Evolutionary conservation across 495 filamentous ascomycete species (phyloP).

Genomic region (Hypomontagnella monticulosa): DNA sequence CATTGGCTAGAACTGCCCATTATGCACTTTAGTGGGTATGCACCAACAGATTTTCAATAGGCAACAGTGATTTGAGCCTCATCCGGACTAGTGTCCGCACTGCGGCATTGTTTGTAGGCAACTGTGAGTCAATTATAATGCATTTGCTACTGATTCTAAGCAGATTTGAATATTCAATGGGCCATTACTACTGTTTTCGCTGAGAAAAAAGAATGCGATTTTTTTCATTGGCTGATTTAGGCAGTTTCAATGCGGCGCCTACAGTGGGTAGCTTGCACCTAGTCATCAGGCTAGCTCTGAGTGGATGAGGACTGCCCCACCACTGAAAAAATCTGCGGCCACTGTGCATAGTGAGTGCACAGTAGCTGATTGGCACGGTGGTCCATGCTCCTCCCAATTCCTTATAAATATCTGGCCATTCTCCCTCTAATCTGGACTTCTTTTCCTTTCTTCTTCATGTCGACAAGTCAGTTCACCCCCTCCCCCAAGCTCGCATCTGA

Average conservation of each 20-base stretch:
- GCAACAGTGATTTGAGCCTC: no score
- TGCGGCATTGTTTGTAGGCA: no score
- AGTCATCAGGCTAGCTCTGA: no score
- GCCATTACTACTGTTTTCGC: not conserved
- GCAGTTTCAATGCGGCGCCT: no score
- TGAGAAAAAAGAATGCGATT: not conserved
- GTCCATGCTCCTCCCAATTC: not conserved
- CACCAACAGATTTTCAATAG: no score
- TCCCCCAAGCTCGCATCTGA: not conserved
- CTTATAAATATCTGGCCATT: conserved; percentile 45
- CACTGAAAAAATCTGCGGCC: not conserved
- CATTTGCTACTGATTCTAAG: no score
- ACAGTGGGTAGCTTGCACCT: no score
- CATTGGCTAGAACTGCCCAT: not conserved
- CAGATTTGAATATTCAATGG: no score
- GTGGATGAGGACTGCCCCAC: conserved; percentile 1
- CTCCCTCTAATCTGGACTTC: conserved; percentile 20
- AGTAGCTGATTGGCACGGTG: conserved; percentile 8
- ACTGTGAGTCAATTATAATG: no score
- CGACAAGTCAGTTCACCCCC: conserved; percentile 37
- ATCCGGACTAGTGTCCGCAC: no score
- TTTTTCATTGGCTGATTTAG: not conserved
- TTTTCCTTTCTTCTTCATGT: conserved; percentile 49
- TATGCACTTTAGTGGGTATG: no score
- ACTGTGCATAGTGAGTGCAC: not conserved